Evolutionary conservation across 2,329 filamentous ascomycete species (phyloP).

Genomic region (Xylaria polymorpha): DNA sequence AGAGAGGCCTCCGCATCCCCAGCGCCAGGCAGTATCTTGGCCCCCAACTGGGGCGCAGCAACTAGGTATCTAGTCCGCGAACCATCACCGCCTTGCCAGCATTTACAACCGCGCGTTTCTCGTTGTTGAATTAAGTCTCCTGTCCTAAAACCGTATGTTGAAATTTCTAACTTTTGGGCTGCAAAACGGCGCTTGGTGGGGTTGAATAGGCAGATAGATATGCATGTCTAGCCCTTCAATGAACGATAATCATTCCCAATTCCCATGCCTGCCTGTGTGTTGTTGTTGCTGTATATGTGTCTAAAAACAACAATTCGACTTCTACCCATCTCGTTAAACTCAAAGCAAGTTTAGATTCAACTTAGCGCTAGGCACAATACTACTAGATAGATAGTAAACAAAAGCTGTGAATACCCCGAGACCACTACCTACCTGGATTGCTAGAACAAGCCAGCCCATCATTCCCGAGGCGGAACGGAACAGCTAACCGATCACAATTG

Average conservation of each 20-base stretch:
- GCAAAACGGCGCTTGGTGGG: not conserved
- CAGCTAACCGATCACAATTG: not conserved
- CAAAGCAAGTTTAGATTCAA: not conserved
- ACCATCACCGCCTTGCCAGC: constrained; percentile 6
- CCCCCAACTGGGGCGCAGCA: constrained; percentile 30
- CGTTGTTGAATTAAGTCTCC: not conserved
- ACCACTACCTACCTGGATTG: not conserved
- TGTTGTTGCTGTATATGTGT: too few species aligned
- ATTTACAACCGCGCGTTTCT: not conserved
- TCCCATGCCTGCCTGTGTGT: too few species aligned
- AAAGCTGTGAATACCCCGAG: not conserved
- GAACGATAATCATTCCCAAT: too few species aligned
- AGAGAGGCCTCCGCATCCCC: constrained; percentile 29
- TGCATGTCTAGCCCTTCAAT: not conserved
- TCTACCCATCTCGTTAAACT: not conserved
- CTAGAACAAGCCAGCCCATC: not conserved
- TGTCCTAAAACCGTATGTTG: not conserved
- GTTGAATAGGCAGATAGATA: not conserved
- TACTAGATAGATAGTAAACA: not conserved
- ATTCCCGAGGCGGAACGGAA: not conserved
- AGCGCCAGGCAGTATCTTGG: constrained; percentile 29
- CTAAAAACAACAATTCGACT: not conserved
- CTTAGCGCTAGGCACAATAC: too few species aligned
- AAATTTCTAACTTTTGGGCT: not conserved
- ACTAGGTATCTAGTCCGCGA: constrained; percentile 16